These are phyloP conservation scores for Neoboletus magnificus DNA, from an alignment of 768 basidiomycete species.

Conservation along the genomic window DNA sequence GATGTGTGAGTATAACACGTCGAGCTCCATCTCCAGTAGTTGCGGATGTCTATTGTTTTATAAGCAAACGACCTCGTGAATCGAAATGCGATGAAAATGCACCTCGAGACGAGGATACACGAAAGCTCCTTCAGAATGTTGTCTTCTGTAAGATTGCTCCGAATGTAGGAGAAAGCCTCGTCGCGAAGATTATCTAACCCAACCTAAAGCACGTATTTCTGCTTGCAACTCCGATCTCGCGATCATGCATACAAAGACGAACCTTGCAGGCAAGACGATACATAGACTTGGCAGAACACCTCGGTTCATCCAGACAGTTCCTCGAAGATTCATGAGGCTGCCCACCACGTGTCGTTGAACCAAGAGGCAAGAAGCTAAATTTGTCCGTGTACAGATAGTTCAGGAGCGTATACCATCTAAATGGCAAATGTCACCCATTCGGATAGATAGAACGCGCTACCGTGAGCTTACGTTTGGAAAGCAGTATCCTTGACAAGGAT, in stretches of 20 bases:
- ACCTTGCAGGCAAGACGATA: slow-evolving; percentile 43
- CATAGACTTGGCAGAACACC: slow-evolving; percentile 45
- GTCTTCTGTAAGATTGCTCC: slow-evolving; percentile 13
- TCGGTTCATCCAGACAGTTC: slow-evolving; percentile 3
- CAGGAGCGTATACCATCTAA: slow-evolving; percentile 38
- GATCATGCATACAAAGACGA: not conserved
- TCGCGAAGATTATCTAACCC: slow-evolving; percentile 18
- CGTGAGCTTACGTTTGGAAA: slow-evolving; percentile 23
- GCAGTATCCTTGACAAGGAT: slow-evolving; percentile 27
- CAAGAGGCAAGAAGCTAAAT: slow-evolving; percentile 32
- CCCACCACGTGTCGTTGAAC: slow-evolving; percentile 4
- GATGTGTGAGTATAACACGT: slow-evolving; percentile 20
- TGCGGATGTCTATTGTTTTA: slow-evolving; percentile 5
- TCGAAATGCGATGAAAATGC: not conserved
- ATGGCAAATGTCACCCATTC: not conserved
- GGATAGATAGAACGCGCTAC: no score
- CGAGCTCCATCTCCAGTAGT: slow-evolving; percentile 20
- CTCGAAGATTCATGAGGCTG: not conserved
- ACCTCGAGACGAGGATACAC: slow-evolving; percentile 21
- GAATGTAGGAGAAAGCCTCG: slow-evolving; percentile 16
- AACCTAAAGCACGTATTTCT: slow-evolving; percentile 5
- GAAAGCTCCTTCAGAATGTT: slow-evolving; percentile 26
- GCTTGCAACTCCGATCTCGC: not conserved
- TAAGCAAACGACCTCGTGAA: not conserved
- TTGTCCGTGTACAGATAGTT: slow-evolving; percentile 39